These are phyloP conservation scores for Sonneratia caseolaris DNA, from an alignment of 345 rosid genomes.

Conservation along the genomic window DNA sequence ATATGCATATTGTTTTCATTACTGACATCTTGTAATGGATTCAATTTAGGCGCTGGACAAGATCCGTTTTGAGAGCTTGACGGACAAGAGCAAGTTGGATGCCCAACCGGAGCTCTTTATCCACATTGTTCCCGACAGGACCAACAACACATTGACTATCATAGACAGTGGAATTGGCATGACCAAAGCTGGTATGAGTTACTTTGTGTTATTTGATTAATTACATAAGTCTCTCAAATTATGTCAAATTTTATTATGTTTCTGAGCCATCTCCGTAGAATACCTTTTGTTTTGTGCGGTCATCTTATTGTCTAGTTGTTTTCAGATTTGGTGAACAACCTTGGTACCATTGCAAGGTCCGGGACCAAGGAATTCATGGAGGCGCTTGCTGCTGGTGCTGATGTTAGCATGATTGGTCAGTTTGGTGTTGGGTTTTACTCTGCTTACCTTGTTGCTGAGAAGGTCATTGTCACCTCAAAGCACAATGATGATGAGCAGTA, in stretches of 20 bases:
- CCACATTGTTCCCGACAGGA: slow-evolving; percentile 76
- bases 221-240: too few species aligned
- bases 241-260: too few species aligned
- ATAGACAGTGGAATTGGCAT: slow-evolving; percentile 83
- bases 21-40: background rate
- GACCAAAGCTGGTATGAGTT: slow-evolving; percentile 73
- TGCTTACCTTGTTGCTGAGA: slow-evolving; percentile 74
- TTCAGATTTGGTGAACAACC: slow-evolving; percentile 76
- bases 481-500: slow-evolving; percentile 87
- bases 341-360: slow-evolving; percentile 84
- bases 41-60: slow-evolving; percentile 67
- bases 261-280: too few species aligned
- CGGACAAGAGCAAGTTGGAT: slow-evolving; percentile 84
- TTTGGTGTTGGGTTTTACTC: slow-evolving; percentile 86
- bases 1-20: too few species aligned
- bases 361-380: slow-evolving; percentile 92
- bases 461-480: slow-evolving; percentile 64
- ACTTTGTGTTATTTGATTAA: too few species aligned
- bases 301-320: background rate
- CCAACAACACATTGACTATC: slow-evolving; percentile 48
- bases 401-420: slow-evolving; percentile 87
- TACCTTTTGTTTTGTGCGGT: too few species aligned
- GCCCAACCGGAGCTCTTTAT: slow-evolving; percentile 75
- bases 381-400: slow-evolving; percentile 81
- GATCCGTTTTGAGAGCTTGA: slow-evolving; percentile 77